Evolutionary conservation across 169 alveolate genomes (phyloP), one percentile per base, ranked within the genome.

Genomic region (Cryptosporidium meleagridis): DNA sequence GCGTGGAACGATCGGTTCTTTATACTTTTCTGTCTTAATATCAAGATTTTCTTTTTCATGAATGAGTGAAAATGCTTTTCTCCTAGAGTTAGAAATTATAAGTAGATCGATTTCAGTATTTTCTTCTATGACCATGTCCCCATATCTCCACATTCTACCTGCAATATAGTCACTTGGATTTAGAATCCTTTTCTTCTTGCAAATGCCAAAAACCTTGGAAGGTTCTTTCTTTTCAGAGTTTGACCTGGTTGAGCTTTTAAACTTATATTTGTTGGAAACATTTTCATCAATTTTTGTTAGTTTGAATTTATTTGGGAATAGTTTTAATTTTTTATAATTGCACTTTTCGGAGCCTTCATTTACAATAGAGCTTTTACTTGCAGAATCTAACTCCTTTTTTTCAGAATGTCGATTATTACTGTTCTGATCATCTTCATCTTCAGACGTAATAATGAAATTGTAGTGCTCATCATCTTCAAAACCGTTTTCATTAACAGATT

Each of bases 101-200:
- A 73, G 70, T 41, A 73, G 33, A 5, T 41, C 58, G 0, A 73
- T 44, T 33, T 73, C 86, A 33, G 70, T 58, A 55, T 55, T 41
- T 41, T 53, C 68, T 41, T 55, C 86, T 31, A 73, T 55, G n/a
- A 33, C 33, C 52, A 73, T 31, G 58, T 73, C 86, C 16, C 71
- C 86, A 59, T 73, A 73, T 55, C 55, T 73, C 86, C 86, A 73
- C 48, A 41, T 55, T 16, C 51, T 73, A 5, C 86, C 86, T 33
- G 23, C 51, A 53, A 73, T 55, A 59, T n/a, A 73, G 21, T 73
- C 86, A 52, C 59, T 53, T 33, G 86, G 86, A 55, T 73, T 73
- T 12, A 73, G 37, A 7, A 73, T 73, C 26, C 70, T 73, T 59
- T 53, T 73, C 26, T 69, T 69, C 26, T 53, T 73, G 53, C 44